Base-by-base conservation (phyloP, 495 filamentous ascomycete genomes). In the Glutinoglossum americanum region DNA sequence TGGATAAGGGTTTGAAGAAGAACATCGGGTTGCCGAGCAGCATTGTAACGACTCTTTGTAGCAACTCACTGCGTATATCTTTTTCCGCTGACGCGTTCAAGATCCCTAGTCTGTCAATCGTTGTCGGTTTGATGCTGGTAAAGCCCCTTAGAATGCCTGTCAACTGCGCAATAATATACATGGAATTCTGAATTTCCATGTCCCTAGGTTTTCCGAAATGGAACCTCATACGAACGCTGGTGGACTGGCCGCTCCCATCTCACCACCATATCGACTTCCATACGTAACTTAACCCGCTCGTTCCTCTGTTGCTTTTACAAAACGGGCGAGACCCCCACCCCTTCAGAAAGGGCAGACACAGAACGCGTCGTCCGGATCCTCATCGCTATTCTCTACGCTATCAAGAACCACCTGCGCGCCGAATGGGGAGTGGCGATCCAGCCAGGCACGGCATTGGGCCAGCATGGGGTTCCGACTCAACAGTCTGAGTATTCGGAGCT, bases 91-190 rank as follows among this genome's bases (percentile, higher is more conserved):
- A 33, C 19, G 27, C 11, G 53, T 57, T 0, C 30, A 27, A 80
- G 76, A 81, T 88, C 57, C 83, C 84, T 17, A 82, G 77, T n/a
- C 68, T 88, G 1, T 85, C 81, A 23, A 88, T 88, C 60, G 84
- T 88, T 54, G 83, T 87, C 26, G 84, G 84, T 64, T 64, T 88
- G 19, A 86, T 88, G 80, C 81, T 88, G 35, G 84, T 67, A 62
- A 15, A 17, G 54, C 11, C 17, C 28, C 17, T 6, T 28, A n/a
- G n/a, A n/a, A n/a, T n/a, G 3, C 21, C 35, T 19, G n/a, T 15
- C 17, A 25, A 4, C 30, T n/a, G 9, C 30, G 30, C 30, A 33
- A 33, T 33, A 33, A 9, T 33, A 4, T 33, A 5, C 21, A 7
- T 27, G 2, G 28, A 33, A 33, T 15, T 8, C 21, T 26, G 35